Percentiles rank a stretch among this genome's conserved stretches.
phyloP scores from a whole-genome alignment of 1,139 yeast species.

The Geotrichum histeridarum region DNA sequence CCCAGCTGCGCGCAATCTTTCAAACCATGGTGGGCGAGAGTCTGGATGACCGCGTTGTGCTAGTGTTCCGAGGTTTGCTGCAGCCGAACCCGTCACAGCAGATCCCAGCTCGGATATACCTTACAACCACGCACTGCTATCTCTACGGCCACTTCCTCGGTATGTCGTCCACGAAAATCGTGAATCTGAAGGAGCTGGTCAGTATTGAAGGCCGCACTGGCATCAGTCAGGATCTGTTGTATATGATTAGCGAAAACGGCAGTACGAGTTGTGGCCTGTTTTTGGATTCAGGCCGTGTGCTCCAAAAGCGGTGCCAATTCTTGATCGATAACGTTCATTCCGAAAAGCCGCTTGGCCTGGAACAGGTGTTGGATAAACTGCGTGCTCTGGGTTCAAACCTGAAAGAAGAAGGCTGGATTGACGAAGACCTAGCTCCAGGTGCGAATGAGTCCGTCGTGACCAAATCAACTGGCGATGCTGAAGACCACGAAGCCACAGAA shows the following conservation, averaged over 20 bases:
- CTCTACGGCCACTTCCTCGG: slow-evolving; percentile 74
- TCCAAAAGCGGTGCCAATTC: slow-evolving; percentile 48
- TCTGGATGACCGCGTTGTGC: slow-evolving; percentile 58
- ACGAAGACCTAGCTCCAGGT: not conserved
- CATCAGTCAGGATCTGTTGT: slow-evolving; percentile 53
- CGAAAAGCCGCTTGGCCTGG: slow-evolving; percentile 41
- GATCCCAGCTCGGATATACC: slow-evolving; percentile 63
- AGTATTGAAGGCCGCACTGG: slow-evolving; percentile 52
- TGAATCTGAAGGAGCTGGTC: slow-evolving; percentile 48
- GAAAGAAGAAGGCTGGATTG: not conserved
- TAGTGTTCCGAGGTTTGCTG: slow-evolving; percentile 66
- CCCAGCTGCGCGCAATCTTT: slow-evolving; percentile 75
- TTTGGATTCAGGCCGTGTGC: slow-evolving; percentile 56
- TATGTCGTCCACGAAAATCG: slow-evolving; percentile 58
- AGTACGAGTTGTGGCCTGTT: slow-evolving; percentile 46
- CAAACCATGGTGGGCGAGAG: slow-evolving; percentile 43
- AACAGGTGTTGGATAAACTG: slow-evolving; percentile 30
- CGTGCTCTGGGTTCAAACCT: slow-evolving; percentile 24
- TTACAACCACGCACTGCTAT: slow-evolving; percentile 58
- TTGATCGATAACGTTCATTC: slow-evolving; percentile 52
- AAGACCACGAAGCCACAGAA: not conserved
- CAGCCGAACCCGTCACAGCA: slow-evolving; percentile 67
- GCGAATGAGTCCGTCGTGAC: not conserved
- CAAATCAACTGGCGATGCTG: not conserved
- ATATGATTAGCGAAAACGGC: slow-evolving; percentile 55